A percentile compares a stretch with the other conserved stretches of the same genome.
Evolutionary conservation across 164 flowering plant species (phyloP).

Genomic region (Litsea cubeba): DNA sequence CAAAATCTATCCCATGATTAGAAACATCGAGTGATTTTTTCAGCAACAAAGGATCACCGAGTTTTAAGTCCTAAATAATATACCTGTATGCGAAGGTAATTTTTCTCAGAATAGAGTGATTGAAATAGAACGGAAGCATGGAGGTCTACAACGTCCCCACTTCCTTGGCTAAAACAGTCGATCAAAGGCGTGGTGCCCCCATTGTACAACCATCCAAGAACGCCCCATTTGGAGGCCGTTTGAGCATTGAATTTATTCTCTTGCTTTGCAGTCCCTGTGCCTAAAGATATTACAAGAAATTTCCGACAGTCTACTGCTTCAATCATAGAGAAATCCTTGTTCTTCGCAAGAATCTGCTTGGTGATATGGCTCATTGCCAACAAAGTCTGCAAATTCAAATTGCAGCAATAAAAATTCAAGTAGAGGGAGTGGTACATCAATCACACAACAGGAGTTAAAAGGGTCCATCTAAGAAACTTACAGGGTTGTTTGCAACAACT

Average conservation of each 20-base stretch:
- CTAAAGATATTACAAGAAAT: constrained; percentile 45
- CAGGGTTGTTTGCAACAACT: constrained; percentile 44
- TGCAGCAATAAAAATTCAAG: too few species aligned
- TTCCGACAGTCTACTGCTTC: constrained; percentile 26
- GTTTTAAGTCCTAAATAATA: too few species aligned
- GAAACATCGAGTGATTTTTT: too few species aligned
- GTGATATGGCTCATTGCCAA: constrained; percentile 35
- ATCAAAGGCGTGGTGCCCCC: constrained; percentile 36
- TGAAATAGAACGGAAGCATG: constrained; percentile 45
- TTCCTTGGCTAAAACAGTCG: constrained; percentile 34
- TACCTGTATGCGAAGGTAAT: constrained; percentile 58
- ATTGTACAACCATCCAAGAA: constrained; percentile 38
- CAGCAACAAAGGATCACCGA: too few species aligned
- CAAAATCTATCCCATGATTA: too few species aligned
- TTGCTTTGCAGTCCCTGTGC: constrained; percentile 38
- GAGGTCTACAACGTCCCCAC: constrained; percentile 55
- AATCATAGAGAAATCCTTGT: constrained; percentile 12
- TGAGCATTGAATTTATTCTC: constrained; percentile 35
- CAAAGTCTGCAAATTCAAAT: constrained; percentile 25
- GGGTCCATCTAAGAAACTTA: constrained; percentile 2
- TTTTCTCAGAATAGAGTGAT: constrained; percentile 22
- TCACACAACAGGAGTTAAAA: too few species aligned
- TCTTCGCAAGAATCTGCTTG: constrained; percentile 24
- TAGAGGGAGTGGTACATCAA: too few species aligned
- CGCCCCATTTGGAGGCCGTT: constrained; percentile 40